phyloP scores from a whole-genome alignment of 2,329 filamentous ascomycete genomes.

The Aspergillus flavus region DNA sequence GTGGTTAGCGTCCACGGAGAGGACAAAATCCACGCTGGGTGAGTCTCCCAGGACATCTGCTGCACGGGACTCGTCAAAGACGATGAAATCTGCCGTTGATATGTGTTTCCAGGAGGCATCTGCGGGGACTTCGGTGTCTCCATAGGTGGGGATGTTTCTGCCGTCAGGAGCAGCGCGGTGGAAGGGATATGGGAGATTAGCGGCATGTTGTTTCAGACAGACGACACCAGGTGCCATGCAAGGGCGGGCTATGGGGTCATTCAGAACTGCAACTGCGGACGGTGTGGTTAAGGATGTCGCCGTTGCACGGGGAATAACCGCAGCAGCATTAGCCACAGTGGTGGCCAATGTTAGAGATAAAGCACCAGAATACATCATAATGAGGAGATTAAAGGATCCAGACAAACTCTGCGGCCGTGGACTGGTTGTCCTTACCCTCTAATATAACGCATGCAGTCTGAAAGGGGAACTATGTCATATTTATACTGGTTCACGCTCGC shows the following conservation, averaged over 20 bases:
- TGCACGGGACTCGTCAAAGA: slow-evolving; percentile 9
- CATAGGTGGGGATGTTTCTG: neutral
- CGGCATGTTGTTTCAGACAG: neutral
- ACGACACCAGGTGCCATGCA: neutral
- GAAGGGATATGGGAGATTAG: slow-evolving; percentile 1
- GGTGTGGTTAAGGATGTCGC: neutral
- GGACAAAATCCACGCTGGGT: slow-evolving; percentile 6
- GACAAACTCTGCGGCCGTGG: neutral
- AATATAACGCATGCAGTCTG: neutral
- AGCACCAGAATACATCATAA: neutral
- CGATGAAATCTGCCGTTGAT: slow-evolving; percentile 1
- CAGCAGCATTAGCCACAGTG: neutral
- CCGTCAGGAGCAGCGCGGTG: neutral
- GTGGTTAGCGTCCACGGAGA: slow-evolving; percentile 1
- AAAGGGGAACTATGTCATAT: neutral
- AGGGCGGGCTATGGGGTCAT: neutral
- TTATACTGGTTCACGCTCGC: neutral
- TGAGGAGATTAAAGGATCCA: neutral
- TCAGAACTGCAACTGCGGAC: neutral
- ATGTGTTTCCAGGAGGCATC: neutral
- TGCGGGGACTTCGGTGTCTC: neutral
- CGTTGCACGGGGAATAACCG: neutral
- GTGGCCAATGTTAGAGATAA: neutral
- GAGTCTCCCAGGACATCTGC: neutral
- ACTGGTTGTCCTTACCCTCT: neutral